Evolutionary conservation across 176 grass and related monocot species (phyloP), one percentile per base, ranked within the genome.

Genomic region (Puccinellia tenuiflora): DNA sequence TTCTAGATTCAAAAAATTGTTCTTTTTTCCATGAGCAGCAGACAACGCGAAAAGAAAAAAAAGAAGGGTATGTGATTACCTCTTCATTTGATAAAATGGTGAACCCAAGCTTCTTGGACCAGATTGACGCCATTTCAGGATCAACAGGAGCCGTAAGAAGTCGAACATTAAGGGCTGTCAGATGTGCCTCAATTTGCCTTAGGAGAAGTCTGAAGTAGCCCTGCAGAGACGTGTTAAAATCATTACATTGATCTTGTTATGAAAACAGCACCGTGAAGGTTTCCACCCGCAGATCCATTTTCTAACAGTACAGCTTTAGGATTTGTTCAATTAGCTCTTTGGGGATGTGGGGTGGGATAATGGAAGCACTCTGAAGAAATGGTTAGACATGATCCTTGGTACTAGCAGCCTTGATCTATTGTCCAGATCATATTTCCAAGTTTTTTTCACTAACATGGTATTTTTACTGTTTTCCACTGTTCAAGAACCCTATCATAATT

Each of bases 61-160:
- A 76, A 24, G 28, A 24, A 68, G 8, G 60, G n/a, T 22, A 54
- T 65, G 34, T 25, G 18, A 17, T 75, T 83, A 97, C 94, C 88
- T 85, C 81, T 80, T 97, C 81, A 51, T 85, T 67, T 73, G 91
- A 80, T 54, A 85, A 78, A 81, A 91, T 81, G 68, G 63, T 88
- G 92, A 93, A 97, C 26, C 91, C 94, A 35, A 97, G 88, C 79
- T 90, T 97, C 40, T 90, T 78, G 69, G 84, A 91, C 94, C 94
- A 97, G 73, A 97, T 87, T 22, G 84, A 72, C 11, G 51, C 81
- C 91, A 87, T 87, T 79, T 97, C 84, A 63, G 85, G 84, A 45
- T 91, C 88, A 65, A 97, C 87, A 73, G 79, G 84, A 20, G 54
- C 85, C 21, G 21, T 56, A 37, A 97, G 81, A 63, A 84, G 25